phyloP scores from a whole-genome alignment of 352 stramenopile species.

The Globisporangium splendens region DNA sequence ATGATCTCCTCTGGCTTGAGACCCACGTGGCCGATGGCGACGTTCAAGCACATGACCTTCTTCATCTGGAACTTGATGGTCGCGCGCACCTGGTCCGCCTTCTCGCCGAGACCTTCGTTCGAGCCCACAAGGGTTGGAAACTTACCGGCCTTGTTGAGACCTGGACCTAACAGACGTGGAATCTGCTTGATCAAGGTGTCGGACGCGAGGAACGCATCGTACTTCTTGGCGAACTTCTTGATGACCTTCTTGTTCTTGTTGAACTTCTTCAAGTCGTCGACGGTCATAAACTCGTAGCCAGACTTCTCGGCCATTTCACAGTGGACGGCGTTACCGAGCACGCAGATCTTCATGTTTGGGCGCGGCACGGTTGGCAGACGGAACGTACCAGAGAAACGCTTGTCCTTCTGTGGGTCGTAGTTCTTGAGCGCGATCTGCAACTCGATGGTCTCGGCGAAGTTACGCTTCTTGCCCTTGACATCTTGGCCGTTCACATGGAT shows the following conservation, averaged over 20 bases:
- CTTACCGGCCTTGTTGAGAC: slow-evolving; percentile 98
- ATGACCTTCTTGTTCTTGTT: slow-evolving; percentile 99
- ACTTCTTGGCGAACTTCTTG: slow-evolving; percentile 99
- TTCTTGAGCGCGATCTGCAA: slow-evolving; percentile 99
- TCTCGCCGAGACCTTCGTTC: slow-evolving; percentile 96
- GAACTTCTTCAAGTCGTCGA: slow-evolving; percentile 99
- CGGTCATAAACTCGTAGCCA: slow-evolving; percentile 97
- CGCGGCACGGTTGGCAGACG: slow-evolving; percentile 96
- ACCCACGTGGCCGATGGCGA: slow-evolving; percentile 96
- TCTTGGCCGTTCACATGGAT: slow-evolving; percentile 90
- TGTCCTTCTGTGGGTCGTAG: slow-evolving; percentile 99
- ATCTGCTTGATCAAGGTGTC: slow-evolving; percentile 99
- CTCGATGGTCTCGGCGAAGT: slow-evolving; percentile 99
- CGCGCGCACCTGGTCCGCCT: slow-evolving; percentile 96
- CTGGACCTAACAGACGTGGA: slow-evolving; percentile 98
- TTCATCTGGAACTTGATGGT: slow-evolving; percentile 99
- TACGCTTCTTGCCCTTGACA: slow-evolving; percentile 99
- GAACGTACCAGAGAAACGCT: slow-evolving; percentile 99
- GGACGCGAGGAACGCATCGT: slow-evolving; percentile 99
- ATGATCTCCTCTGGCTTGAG: slow-evolving; percentile 95
- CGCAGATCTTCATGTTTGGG: slow-evolving; percentile 96
- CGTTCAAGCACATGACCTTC: slow-evolving; percentile 99
- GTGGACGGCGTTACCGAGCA: slow-evolving; percentile 98
- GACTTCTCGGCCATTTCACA: slow-evolving; percentile 98
- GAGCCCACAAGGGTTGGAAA: slow-evolving; percentile 97